Evolutionary conservation across 2,329 filamentous ascomycete species (phyloP), one percentile per base, ranked within the genome.

Genomic region (Bipolaris zeicola): DNA sequence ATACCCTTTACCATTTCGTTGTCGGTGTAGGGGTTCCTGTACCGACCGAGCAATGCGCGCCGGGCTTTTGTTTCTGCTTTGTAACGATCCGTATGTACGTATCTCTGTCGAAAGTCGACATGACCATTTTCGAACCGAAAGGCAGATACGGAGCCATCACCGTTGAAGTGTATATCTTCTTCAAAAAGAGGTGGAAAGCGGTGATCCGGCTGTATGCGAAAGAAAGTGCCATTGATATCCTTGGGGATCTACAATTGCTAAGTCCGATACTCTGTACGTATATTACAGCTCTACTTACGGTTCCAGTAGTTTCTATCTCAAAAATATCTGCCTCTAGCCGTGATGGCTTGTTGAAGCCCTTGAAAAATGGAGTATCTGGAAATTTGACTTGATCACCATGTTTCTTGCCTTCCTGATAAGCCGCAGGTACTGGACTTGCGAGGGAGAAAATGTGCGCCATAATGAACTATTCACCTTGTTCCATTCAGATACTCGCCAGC

Each of bases 11-110:
- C 83, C 57, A 78, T 79, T 68, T 84, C 82, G 48, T 81, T 81
- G 64, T 85, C 82, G 6, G 83, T 85, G 59, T 78, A 85, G 0
- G 82, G 82, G 64, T 87, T 87, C 16, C 84, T 76, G 60, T 87
- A 87, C 39, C 79, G 76, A 0, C 84, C 84, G 50, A 87, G 84
- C 13, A 87, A 66, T 1, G 72, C 67, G 34, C 67, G 73, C 13
- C 73, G 52, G 1, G 76, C 78, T 36, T 69, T 70, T 3, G 67
- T 74, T 59, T 80, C 78, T 8, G 71, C 69, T 45, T 74, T 69
- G 59, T 72, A 80, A 1, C 78, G 68, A 50, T 80, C 77, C 0
- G 79, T 80, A 18, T 76, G 72, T 18, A 79, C 76, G 60, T 76
- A 80, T 36, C 74, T 68, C 26, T 78, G 77, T 55, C 75, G 77